Conservation (phyloP, 768 basidiomycete species). For the Tephrocybe sp. region DNA sequence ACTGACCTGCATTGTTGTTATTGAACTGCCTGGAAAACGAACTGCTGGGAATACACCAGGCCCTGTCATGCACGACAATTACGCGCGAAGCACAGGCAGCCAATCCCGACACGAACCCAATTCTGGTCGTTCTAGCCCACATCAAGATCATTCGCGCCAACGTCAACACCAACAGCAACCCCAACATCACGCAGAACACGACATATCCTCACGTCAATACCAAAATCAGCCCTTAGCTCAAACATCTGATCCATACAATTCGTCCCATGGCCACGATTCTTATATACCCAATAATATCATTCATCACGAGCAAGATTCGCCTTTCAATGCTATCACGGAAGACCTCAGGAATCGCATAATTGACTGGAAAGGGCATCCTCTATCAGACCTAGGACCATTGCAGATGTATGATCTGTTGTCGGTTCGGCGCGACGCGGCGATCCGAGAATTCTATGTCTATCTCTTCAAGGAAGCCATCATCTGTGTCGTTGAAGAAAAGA, state of each 20-base stretch:
- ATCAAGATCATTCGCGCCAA: slow-evolving; percentile 29
- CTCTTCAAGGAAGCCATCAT: slow-evolving; percentile 98
- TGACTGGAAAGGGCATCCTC: slow-evolving; percentile 94
- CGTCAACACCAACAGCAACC: slow-evolving; percentile 24
- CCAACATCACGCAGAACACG: slow-evolving; percentile 24
- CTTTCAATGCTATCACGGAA: slow-evolving; percentile 82
- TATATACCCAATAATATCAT: slow-evolving; percentile 31
- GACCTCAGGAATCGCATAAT: slow-evolving; percentile 89
- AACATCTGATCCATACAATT: slow-evolving; percentile 32
- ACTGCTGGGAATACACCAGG: slow-evolving; percentile 49
- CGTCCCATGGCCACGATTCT: slow-evolving; percentile 33
- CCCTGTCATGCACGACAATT: slow-evolving; percentile 51
- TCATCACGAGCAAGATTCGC: slow-evolving; percentile 64
- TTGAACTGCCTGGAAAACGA: slow-evolving; percentile 87
- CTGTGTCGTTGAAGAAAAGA: slow-evolving; percentile 97
- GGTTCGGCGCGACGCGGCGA: slow-evolving; percentile 85
- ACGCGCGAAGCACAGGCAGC: slow-evolving; percentile 29
- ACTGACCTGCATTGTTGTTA: slow-evolving; percentile 89
- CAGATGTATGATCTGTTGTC: slow-evolving; percentile 92
- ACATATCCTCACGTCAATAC: slow-evolving; percentile 25
- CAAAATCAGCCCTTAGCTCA: slow-evolving; percentile 27
- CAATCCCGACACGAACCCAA: slow-evolving; percentile 24
- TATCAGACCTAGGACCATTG: slow-evolving; percentile 84
- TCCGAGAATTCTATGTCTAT: slow-evolving; percentile 95
- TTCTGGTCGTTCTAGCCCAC: slow-evolving; percentile 46